A percentile compares a stretch with the other conserved stretches of the same genome.
Evolutionary conservation across 345 rosid genomes (phyloP).

Genomic region (Hibiscus mutabilis): DNA sequence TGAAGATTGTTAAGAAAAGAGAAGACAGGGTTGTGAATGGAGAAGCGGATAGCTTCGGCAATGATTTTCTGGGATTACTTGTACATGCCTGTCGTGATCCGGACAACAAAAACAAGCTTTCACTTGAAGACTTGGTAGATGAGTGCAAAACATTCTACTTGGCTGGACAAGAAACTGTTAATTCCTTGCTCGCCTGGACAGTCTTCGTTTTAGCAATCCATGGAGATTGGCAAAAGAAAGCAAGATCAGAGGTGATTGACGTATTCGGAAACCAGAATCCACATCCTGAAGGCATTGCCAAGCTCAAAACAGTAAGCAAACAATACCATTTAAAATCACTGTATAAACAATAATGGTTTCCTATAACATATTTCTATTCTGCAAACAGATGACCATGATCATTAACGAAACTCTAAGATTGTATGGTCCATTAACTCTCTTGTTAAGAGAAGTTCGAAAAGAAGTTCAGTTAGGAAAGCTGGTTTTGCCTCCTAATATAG

Average conservation of each 20-base stretch:
- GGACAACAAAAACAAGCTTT: too few species aligned
- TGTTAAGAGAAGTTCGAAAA: not conserved
- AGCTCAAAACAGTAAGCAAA: not conserved
- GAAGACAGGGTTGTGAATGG: not conserved
- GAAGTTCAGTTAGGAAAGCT: not conserved
- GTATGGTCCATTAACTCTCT: not conserved
- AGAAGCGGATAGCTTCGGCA: not conserved
- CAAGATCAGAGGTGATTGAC: not conserved
- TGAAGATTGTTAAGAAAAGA: not conserved
- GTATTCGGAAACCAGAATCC: not conserved
- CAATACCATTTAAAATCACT: too few species aligned
- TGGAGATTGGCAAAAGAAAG: not conserved
- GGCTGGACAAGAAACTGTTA: not conserved
- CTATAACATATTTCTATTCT: too few species aligned
- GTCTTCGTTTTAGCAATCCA: not conserved
- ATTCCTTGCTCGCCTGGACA: not conserved
- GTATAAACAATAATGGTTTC: too few species aligned
- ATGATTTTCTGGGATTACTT: not conserved
- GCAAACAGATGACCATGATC: not conserved
- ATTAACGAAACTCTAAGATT: not conserved
- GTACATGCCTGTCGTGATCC: not conserved
- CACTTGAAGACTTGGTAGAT: not conserved
- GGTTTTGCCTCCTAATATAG: not conserved
- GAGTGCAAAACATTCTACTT: not conserved
- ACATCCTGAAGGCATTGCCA: not conserved